Base-by-base conservation (phyloP, 768 basidiomycete genomes). In the Guyanaporus albipodus region DNA sequence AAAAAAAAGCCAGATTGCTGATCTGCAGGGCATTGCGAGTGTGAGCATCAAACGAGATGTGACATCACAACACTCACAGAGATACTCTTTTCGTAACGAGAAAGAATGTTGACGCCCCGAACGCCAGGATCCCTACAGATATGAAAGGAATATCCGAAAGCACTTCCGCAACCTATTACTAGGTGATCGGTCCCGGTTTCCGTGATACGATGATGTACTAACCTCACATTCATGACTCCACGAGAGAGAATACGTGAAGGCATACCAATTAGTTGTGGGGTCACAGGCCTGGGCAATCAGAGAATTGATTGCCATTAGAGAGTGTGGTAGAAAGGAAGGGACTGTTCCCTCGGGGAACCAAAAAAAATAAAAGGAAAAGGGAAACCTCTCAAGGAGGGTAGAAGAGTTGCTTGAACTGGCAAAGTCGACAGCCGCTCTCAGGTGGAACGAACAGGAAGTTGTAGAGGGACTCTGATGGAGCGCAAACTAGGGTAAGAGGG, bases 111-210 rank as follows among this genome's bases (percentile, higher is more conserved):
- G 81, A 77, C 33, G 79, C 68, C 12, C 77, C 82, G 44, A 87
- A 77, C 19, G 75, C 75, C 59, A 85, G 66, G n/a, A 85, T 68
- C 27, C 85, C 86, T 33, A 80, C 74, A 52, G 75, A 77, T 57
- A 85, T 77, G 51, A 85, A 70, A 18, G 86, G 86, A 44, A 87
- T 79, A 51, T 84, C 82, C 15, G 77, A 68, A 36, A 87, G 69
- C 33, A 86, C 59, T 52, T 70, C 66, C 48, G 78, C 75, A 33
- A 84, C 66, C 82, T 85, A 42, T 17, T 53, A 24, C 46, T 23
- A n/a, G n/a, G n/a, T n/a, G n/a, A 39, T 54, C 32, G 57, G 52
- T 42, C 11, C 21, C 4, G 10, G 27, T 17, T 38, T 43, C n/a
- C n/a, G 26, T 12, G n/a, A 33, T 28, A 19, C 21, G 46, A 17